Evolutionary conservation across 305 asterid species (phyloP).

Genomic region (Solanum chacoense): DNA sequence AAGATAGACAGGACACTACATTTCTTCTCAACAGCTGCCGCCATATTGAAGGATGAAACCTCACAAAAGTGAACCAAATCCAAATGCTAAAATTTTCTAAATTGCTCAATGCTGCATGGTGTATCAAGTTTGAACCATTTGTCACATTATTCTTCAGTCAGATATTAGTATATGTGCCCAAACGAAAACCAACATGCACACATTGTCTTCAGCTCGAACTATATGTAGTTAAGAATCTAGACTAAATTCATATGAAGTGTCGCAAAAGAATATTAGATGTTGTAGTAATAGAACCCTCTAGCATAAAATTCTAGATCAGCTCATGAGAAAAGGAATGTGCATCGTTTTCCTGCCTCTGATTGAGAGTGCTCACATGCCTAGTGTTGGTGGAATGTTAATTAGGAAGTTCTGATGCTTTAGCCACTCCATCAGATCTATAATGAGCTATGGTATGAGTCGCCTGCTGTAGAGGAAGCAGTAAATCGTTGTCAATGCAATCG

Average conservation of each 20-base stretch:
- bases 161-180: background rate
- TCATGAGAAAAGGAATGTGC: background rate
- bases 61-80: background rate
- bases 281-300: background rate
- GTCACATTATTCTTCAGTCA: background rate
- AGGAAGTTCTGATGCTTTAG: constrained; percentile 31
- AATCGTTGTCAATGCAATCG: constrained; percentile 39
- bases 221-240: background rate
- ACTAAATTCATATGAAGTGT: background rate
- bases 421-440: constrained; percentile 29
- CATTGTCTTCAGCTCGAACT: background rate
- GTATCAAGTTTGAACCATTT: background rate
- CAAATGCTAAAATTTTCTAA: background rate
- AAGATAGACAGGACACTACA: background rate
- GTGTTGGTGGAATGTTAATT: background rate
- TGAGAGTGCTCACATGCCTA: background rate
- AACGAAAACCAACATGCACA: background rate
- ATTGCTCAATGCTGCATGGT: background rate
- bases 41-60: background rate
- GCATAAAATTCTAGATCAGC: background rate
- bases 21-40: background rate
- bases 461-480: constrained; percentile 23
- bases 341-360: background rate
- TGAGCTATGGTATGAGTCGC: constrained; percentile 29
- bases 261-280: background rate